A percentile compares a stretch with the other conserved stretches of the same genome.
Conservation (phyloP, 2,329 filamentous ascomycete species). For the Penicillium sp. region DNA sequence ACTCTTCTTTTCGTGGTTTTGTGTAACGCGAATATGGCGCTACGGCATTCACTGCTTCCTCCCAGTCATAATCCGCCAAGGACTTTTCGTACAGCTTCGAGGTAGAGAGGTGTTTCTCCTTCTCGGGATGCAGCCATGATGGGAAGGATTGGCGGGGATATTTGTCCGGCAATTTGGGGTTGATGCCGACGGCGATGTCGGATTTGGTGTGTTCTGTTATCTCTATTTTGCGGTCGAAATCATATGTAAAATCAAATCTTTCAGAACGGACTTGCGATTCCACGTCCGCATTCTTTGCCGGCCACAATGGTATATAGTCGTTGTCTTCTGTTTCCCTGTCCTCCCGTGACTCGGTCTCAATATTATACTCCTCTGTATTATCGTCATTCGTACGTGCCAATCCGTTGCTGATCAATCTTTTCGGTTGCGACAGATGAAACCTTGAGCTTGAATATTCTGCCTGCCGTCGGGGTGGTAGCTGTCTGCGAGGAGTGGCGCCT, state of each 20-base stretch:
- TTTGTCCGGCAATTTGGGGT: neutral
- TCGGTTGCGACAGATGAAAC: conserved; percentile 21
- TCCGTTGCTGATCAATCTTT: conserved; percentile 29
- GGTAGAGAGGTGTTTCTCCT: conserved; percentile 22
- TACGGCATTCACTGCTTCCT: conserved; percentile 39
- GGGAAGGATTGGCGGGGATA: conserved; percentile 8
- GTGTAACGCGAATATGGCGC: conserved; percentile 32
- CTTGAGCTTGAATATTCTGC: conserved; percentile 20
- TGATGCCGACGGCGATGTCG: neutral
- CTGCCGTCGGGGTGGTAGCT: conserved; percentile 17
- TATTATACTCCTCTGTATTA: conserved; percentile 13
- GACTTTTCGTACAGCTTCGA: conserved; percentile 25
- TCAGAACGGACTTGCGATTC: conserved; percentile 6
- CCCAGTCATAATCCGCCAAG: conserved; percentile 25
- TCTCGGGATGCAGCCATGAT: conserved; percentile 14
- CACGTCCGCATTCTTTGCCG: conserved; percentile 5
- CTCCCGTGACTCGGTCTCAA: conserved; percentile 2
- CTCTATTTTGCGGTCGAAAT: conserved; percentile 6
- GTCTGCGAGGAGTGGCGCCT: conserved; percentile 14
- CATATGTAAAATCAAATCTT: conserved; percentile 7
- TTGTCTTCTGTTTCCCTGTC: conserved; percentile 4
- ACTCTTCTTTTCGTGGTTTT: conserved; percentile 27
- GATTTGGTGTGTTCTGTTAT: neutral
- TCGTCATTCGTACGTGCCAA: conserved; percentile 25
- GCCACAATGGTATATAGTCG: conserved; percentile 8